These are phyloP conservation scores for Plasmodium chabaudi DNA, from an alignment of 169 alveolate species.

Conservation along the genomic window DNA sequence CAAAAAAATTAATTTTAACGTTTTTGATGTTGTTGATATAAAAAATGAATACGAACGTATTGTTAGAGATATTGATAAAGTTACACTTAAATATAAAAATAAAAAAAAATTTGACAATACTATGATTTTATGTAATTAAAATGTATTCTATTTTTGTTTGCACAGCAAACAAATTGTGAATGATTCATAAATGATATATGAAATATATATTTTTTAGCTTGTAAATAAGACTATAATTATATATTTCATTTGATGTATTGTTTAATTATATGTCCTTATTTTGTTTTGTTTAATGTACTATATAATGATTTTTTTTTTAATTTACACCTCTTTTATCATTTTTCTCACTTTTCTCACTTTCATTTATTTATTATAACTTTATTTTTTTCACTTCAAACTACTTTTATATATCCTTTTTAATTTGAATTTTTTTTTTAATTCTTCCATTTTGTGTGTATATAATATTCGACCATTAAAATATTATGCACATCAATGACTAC, in stretches of 20 bases:
- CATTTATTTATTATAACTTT: too few relatives aligned
- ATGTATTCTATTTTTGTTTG: too few relatives aligned
- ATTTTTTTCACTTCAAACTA: neutral
- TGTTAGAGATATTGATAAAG: constrained; percentile 61
- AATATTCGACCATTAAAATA: too few relatives aligned
- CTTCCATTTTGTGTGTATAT: too few relatives aligned
- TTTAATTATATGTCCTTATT: neutral
- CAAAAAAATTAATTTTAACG: constrained; percentile 49
- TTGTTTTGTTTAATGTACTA: neutral
- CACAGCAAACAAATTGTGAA: neutral
- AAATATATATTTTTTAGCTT: neutral
- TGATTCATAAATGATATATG: neutral
- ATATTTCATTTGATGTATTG: neutral
- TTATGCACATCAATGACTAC: too few relatives aligned
- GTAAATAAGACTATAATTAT: neutral
- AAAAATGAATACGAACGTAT: constrained; percentile 60
- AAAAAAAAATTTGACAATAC: constrained; percentile 49
- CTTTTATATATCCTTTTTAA: too few relatives aligned
- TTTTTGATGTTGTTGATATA: constrained; percentile 63
- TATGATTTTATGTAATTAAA: constrained; percentile 42
- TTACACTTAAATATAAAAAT: constrained; percentile 53
- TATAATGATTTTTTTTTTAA: neutral
- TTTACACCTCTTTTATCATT: neutral
- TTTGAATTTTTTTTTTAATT: too few relatives aligned
- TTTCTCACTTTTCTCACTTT: too few relatives aligned